Conservation (phyloP, 495 filamentous ascomycete genomes). For the Neurospora pannonica region DNA sequence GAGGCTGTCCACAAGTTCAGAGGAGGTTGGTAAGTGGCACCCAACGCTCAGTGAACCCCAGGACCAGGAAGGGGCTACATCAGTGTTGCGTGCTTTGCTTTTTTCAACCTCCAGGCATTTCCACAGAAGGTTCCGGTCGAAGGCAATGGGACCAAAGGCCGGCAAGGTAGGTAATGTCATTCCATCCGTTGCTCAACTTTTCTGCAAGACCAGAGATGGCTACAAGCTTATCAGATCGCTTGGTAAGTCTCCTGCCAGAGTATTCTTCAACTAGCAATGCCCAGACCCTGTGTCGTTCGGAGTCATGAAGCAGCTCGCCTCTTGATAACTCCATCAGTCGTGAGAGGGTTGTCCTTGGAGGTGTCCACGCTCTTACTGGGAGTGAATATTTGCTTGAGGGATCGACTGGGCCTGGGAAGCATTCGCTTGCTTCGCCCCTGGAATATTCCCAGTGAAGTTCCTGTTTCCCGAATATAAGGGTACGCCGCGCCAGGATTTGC, state of each 20-base stretch:
- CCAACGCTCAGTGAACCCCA: neutral
- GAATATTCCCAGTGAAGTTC: constrained; percentile 13
- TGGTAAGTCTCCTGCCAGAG: constrained; percentile 7
- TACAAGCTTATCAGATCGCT: constrained; percentile 3
- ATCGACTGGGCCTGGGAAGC: neutral
- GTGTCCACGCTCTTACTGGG: neutral
- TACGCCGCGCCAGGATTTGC: constrained; percentile 10
- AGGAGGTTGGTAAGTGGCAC: neutral
- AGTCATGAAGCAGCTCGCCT: neutral
- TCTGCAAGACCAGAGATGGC: constrained; percentile 9
- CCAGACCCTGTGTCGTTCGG: neutral
- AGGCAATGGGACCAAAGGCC: constrained; percentile 9
- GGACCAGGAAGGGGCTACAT: neutral
- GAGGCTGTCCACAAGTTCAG: neutral
- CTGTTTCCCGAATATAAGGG: constrained; percentile 5
- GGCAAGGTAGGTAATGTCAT: constrained; percentile 11
- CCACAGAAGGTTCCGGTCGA: neutral
- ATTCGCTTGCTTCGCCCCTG: constrained; percentile 4
- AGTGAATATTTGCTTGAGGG: neutral
- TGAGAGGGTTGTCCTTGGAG: no score
- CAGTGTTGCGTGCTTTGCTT: neutral
- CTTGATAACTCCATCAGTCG: neutral
- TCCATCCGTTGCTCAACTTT: neutral
- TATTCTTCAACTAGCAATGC: constrained; percentile 3
- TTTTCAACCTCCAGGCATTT: neutral